Conservation (phyloP, 768 basidiomycete genomes). For the Hemileccinum impolitum region DNA sequence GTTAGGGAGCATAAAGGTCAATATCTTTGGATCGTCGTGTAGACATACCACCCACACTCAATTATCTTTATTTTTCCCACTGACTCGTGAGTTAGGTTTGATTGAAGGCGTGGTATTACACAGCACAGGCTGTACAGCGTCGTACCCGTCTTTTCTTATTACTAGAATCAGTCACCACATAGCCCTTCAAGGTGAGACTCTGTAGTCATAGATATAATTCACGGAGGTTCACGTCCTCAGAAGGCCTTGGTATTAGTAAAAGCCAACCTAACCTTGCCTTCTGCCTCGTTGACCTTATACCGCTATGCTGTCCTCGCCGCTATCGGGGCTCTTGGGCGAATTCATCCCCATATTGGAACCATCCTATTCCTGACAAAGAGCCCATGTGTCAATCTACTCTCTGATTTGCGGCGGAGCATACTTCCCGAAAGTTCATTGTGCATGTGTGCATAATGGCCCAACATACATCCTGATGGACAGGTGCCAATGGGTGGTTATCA, state of each 20-base stretch:
- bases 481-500: background rate
- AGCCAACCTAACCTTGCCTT: too few species aligned
- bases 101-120: conserved; percentile 9
- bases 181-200: too few species aligned
- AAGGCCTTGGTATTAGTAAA: too few species aligned
- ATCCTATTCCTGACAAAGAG: background rate
- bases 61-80: conserved; percentile 14
- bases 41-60: conserved; percentile 24
- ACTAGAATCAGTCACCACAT: too few species aligned
- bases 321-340: background rate
- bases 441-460: background rate
- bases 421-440: background rate
- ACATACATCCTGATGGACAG: background rate
- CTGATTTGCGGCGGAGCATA: background rate
- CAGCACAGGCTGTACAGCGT: conserved; percentile 2
- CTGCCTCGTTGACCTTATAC: too few species aligned
- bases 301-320: background rate
- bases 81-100: background rate
- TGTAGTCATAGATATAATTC: too few species aligned
- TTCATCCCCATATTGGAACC: background rate
- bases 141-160: too few species aligned
- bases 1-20: conserved; percentile 1
- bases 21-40: conserved; percentile 10
- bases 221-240: too few species aligned
- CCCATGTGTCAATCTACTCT: background rate